Evolutionary conservation across 116 monocot genomes (phyloP), one percentile per base, ranked within the genome.

Genomic region (Iris pallida): DNA sequence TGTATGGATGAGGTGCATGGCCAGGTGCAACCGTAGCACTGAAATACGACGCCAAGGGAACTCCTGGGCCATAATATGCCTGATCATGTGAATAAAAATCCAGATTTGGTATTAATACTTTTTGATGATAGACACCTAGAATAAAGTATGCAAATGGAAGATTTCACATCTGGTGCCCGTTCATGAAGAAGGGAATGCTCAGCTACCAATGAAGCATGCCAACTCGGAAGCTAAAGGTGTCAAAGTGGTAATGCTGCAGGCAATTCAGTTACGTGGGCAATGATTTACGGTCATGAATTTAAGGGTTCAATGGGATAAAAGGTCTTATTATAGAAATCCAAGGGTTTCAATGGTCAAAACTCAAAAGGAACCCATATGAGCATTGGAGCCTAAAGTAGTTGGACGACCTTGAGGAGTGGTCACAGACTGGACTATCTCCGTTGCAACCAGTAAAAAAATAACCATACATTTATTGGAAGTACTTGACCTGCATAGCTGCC

Each of bases 41-140:
- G 19, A 89, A 92, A 73, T 83, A 97, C 47, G 84, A 77, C n/a
- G 89, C 86, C 55, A 97, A 69, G 4, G 80, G 70, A 63, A 97
- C 78, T 68, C 92, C 96, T 5, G 89, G 68, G 42, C 87, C 85
- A 79, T 97, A 97, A 63, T 89, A 97, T 62, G 89, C 89, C 96
- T 97, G 57, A 53, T 47, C 53, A 69, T 40, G 48, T 65, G 6
- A 52, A 63, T 7, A 65, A 71, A 44, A 69, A 53, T 62, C 7
- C 46, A 73, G 13, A 18, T 6, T 20, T 63, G 47, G n/a, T 57
- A 55, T 56, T 17, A 42, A 47, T 45, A 42, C 47, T 43, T 40
- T 57, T 42, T 47, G n/a, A 47, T 19, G 47, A 45, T 57, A 57
- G 20, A 42, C 12, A 57, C 13, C 8, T 47, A 51, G 13, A 51